Percentiles rank a stretch among this genome's conserved stretches.
phyloP scores from a whole-genome alignment of 148 eudicot genomes.

The Salicornia ramosissima region DNA sequence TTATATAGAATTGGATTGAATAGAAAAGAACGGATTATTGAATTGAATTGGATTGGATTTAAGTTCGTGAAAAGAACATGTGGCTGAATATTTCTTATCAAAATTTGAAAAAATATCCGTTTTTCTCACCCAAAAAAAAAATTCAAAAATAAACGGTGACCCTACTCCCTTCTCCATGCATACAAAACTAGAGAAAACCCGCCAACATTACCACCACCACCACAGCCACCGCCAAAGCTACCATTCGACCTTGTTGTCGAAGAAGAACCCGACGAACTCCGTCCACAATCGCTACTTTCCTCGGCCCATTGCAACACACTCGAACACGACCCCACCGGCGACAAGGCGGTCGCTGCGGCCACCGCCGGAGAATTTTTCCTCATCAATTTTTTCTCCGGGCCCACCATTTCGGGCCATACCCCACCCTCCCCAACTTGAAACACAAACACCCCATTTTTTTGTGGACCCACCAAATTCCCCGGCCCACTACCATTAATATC shows the following conservation, averaged over 20 bases:
- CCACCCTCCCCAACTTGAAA: constrained; percentile 57
- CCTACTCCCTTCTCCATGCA: constrained; percentile 53
- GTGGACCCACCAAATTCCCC: constrained; percentile 9
- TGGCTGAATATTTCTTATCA: too few species aligned
- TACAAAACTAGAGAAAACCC: constrained; percentile 59
- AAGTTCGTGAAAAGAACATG: too few species aligned
- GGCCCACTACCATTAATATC: constrained; percentile 6
- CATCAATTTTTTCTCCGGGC: constrained; percentile 53
- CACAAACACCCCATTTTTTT: constrained; percentile 45
- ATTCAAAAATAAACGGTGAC: too few species aligned
- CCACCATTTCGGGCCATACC: constrained; percentile 60
- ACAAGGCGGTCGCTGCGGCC: constrained; percentile 26
- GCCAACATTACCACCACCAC: constrained; percentile 33
- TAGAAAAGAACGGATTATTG: too few species aligned
- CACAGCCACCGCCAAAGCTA: constrained; percentile 31
- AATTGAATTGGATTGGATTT: too few species aligned
- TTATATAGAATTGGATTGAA: too few species aligned
- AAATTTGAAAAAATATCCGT: too few species aligned
- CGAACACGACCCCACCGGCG: constrained; percentile 50
- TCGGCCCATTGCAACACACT: constrained; percentile 72
- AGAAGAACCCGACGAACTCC: constrained; percentile 52
- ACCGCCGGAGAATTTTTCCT: constrained; percentile 39
- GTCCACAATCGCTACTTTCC: constrained; percentile 58
- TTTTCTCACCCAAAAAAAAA: too few species aligned
- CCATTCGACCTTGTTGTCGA: constrained; percentile 39